Conservation (phyloP, 2,329 filamentous ascomycete species). For the Plenodomus tracheiphilus region DNA sequence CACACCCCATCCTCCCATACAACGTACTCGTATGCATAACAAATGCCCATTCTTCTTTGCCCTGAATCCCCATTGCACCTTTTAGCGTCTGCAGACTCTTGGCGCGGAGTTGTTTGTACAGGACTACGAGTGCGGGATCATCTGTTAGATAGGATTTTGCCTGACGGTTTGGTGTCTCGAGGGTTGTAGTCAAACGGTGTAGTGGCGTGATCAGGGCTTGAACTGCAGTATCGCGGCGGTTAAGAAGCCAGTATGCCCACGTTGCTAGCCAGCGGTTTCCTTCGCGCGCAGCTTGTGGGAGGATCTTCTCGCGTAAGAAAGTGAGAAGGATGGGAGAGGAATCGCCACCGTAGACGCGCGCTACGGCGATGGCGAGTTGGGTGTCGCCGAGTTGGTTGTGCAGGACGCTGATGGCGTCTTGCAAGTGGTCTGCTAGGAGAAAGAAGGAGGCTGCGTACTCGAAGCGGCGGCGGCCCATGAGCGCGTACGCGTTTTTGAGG, state of each 20-base stretch:
- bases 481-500: slow-evolving; percentile 92
- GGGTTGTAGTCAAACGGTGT: slow-evolving; percentile 70
- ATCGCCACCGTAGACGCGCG: slow-evolving; percentile 87
- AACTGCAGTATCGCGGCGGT: slow-evolving; percentile 80
- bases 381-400: slow-evolving; percentile 85
- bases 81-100: slow-evolving; percentile 80
- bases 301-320: slow-evolving; percentile 77
- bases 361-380: slow-evolving; percentile 85
- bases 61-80: slow-evolving; percentile 80
- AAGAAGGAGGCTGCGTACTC: slow-evolving; percentile 97
- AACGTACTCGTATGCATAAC: slow-evolving; percentile 81
- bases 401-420: slow-evolving; percentile 84
- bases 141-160: slow-evolving; percentile 84
- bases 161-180: slow-evolving; percentile 69
- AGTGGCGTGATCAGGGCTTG: slow-evolving; percentile 81
- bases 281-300: slow-evolving; percentile 75
- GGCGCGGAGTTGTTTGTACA: slow-evolving; percentile 84
- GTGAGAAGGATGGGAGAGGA: slow-evolving; percentile 71
- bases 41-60: slow-evolving; percentile 83
- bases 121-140: slow-evolving; percentile 82
- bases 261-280: slow-evolving; percentile 93
- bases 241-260: slow-evolving; percentile 94
- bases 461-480: slow-evolving; percentile 88
- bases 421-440: slow-evolving; percentile 80
- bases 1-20: slow-evolving; percentile 91